These are phyloP conservation scores for Chalara sp. DNA, from an alignment of 2,329 filamentous ascomycete species.

Conservation along the genomic window DNA sequence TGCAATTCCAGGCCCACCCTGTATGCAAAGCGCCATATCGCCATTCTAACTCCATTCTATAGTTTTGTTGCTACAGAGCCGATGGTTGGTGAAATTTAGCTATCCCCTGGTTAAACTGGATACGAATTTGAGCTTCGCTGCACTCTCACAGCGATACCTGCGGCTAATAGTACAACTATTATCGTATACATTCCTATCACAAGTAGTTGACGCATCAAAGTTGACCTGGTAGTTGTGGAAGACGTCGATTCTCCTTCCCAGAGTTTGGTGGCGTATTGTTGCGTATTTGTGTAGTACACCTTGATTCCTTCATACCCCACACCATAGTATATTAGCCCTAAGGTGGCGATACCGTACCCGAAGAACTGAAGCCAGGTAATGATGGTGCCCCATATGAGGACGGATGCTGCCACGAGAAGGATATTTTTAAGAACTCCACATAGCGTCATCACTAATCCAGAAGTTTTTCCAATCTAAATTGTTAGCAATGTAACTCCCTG, in stretches of 20 bases:
- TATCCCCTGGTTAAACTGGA: too few relatives aligned
- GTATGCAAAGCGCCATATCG: too few relatives aligned
- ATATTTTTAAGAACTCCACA: conserved; percentile 84
- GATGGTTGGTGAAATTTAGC: too few relatives aligned
- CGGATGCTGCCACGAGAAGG: conserved; percentile 69
- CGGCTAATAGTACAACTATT: too few relatives aligned
- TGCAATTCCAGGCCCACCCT: too few relatives aligned
- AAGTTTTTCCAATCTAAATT: conserved; percentile 69
- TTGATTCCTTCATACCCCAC: conserved; percentile 14
- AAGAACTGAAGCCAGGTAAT: conserved; percentile 73
- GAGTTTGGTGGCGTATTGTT: conserved; percentile 2
- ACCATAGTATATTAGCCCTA: conserved; percentile 68
- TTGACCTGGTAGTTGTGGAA: background rate
- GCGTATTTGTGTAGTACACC: conserved; percentile 2
- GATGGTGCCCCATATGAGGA: conserved; percentile 72
- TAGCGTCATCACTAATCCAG: conserved; percentile 74
- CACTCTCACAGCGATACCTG: too few relatives aligned
- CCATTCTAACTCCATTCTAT: too few relatives aligned
- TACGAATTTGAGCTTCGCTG: too few relatives aligned
- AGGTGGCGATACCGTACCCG: conserved; percentile 72
- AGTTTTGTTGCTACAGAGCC: too few relatives aligned
- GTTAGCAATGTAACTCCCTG: background rate
- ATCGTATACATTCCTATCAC: too few relatives aligned
- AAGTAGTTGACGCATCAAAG: too few relatives aligned
- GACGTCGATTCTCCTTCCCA: conserved; percentile 1